A percentile compares a stretch with the other conserved stretches of the same genome.
Evolutionary conservation across 2,329 filamentous ascomycete genomes (phyloP).

Genomic region (Cordyceps militaris): DNA sequence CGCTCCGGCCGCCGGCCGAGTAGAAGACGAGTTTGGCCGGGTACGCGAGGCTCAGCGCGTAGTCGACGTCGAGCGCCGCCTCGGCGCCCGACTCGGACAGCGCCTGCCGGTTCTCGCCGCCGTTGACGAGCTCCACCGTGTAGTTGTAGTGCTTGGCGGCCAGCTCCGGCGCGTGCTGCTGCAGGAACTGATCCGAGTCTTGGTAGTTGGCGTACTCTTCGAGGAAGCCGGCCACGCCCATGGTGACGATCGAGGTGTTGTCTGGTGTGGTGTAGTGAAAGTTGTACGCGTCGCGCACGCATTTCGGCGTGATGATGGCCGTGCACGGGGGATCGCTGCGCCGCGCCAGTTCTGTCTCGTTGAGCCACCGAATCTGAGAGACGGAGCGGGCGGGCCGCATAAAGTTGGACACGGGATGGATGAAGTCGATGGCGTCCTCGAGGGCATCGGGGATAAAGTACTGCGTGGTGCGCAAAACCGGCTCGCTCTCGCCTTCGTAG

Average conservation of each 20-base stretch:
- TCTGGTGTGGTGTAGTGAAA: conserved; percentile 30
- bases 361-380: not conserved
- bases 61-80: conserved; percentile 43
- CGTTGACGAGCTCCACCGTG: conserved; percentile 34
- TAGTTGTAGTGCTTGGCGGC: conserved; percentile 32
- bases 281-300: conserved; percentile 40
- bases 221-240: conserved; percentile 44
- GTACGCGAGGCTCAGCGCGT: conserved; percentile 38
- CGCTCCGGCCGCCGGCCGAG: conserved; percentile 37
- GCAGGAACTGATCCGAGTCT: conserved; percentile 35
- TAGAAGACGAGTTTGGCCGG: conserved; percentile 40
- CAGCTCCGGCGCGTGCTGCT: conserved; percentile 29
- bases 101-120: conserved; percentile 37
- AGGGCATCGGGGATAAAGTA: conserved; percentile 39
- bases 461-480: conserved; percentile 36
- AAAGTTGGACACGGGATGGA: conserved; percentile 44
- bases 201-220: conserved; percentile 39
- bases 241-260: conserved; percentile 28
- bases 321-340: conserved; percentile 26
- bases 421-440: conserved; percentile 34
- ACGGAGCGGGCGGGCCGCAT: conserved; percentile 33
- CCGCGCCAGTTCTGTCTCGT: conserved; percentile 15
- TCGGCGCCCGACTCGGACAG: conserved; percentile 33
- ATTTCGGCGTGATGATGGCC: conserved; percentile 29
- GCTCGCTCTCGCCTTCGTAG: conserved; percentile 23